A percentile compares a stretch with the other conserved stretches of the same genome.
Conservation (phyloP, 352 stramenopile genomes). For the Globisporangium irregulare region DNA sequence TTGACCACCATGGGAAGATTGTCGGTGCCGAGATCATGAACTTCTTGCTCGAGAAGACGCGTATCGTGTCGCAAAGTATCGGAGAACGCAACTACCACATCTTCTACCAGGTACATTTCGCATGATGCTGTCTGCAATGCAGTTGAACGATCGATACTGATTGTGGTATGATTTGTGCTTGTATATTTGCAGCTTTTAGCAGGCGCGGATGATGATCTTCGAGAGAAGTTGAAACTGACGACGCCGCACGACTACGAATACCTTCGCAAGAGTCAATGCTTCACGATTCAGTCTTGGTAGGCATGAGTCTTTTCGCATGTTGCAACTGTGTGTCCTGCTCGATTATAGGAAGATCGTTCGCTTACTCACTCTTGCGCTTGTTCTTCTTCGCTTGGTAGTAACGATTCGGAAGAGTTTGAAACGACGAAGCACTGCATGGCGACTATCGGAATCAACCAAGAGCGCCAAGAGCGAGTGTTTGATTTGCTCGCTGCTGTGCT, state of each 20-base stretch:
- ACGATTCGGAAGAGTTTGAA: constrained; percentile 83
- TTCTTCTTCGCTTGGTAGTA: constrained; percentile 10
- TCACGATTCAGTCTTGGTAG: constrained; percentile 65
- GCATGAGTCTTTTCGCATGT: constrained; percentile 4
- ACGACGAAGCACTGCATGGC: constrained; percentile 84
- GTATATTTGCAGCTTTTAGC: constrained; percentile 56
- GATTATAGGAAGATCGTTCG: not conserved
- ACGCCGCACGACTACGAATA: constrained; percentile 86
- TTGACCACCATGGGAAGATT: constrained; percentile 91
- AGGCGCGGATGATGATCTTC: constrained; percentile 65
- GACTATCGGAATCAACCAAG: constrained; percentile 85
- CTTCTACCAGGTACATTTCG: constrained; percentile 91
- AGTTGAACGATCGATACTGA: not conserved
- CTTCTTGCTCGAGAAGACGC: constrained; percentile 90
- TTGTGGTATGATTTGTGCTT: constrained; percentile 12
- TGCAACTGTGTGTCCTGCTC: not conserved
- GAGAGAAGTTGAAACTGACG: constrained; percentile 66
- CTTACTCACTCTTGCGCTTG: not conserved
- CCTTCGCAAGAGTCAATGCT: constrained; percentile 85
- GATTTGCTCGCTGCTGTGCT: constrained; percentile 83
- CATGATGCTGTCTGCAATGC: constrained; percentile 10
- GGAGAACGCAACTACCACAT: constrained; percentile 97
- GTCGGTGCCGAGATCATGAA: constrained; percentile 89
- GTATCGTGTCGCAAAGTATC: constrained; percentile 85
- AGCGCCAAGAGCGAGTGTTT: constrained; percentile 82